Evolutionary conservation across 2,329 filamentous ascomycete genomes (phyloP).

Genomic region (Eurotiales sp.): DNA sequence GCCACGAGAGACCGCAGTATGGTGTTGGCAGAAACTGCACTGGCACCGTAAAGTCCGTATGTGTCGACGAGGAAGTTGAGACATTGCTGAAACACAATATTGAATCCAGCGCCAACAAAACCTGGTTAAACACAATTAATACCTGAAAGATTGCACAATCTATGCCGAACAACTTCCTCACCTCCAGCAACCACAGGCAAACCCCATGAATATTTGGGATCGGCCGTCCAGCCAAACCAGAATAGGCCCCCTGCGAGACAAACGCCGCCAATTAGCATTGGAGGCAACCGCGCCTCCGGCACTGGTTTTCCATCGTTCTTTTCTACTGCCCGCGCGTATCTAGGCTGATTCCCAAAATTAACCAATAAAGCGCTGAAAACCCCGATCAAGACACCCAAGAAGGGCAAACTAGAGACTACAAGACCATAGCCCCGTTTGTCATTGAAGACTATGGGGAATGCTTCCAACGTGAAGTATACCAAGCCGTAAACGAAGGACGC

Average conservation of each 20-base stretch:
- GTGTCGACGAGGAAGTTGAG: slow-evolving; percentile 43
- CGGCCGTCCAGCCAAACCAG: slow-evolving; percentile 43
- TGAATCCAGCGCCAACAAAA: slow-evolving; percentile 18
- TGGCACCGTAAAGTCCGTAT: slow-evolving; percentile 37
- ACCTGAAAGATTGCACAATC: background rate
- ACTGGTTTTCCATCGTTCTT: slow-evolving; percentile 29
- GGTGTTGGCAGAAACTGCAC: slow-evolving; percentile 40
- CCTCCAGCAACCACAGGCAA: slow-evolving; percentile 30
- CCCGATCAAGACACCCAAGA: slow-evolving; percentile 44
- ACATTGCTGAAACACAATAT: slow-evolving; percentile 28
- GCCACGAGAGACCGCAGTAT: slow-evolving; percentile 40
- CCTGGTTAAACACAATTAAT: background rate
- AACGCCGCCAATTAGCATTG: slow-evolving; percentile 44
- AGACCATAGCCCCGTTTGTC: slow-evolving; percentile 37
- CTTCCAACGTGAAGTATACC: slow-evolving; percentile 46
- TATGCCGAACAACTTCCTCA: background rate
- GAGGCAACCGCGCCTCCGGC: slow-evolving; percentile 41
- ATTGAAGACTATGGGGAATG: slow-evolving; percentile 47
- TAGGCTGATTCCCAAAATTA: slow-evolving; percentile 41
- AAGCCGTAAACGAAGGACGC: slow-evolving; percentile 47
- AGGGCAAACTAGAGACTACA: slow-evolving; percentile 41
- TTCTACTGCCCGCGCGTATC: slow-evolving; percentile 32
- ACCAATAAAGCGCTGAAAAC: slow-evolving; percentile 38
- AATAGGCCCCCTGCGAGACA: slow-evolving; percentile 44
- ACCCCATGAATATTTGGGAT: slow-evolving; percentile 29